Conservation (phyloP, 768 basidiomycete species). For the Lactifluus pinguis region DNA sequence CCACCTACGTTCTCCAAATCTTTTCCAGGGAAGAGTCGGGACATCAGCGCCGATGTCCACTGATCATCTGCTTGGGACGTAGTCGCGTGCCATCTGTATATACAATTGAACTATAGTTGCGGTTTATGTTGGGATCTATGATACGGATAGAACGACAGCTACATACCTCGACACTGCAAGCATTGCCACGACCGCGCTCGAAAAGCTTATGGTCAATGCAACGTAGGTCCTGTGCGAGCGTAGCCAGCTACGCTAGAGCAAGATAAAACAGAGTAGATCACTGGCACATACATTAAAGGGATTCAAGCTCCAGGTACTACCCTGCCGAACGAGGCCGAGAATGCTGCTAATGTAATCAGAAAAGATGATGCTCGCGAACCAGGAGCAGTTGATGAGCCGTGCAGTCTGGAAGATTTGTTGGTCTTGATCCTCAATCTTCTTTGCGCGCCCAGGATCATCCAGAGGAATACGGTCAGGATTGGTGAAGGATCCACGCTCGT, state of each 20-base stretch:
- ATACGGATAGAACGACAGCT: neutral
- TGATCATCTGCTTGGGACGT: conserved; percentile 62
- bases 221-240: conserved; percentile 49
- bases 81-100: conserved; percentile 84
- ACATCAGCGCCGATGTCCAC: conserved; percentile 50
- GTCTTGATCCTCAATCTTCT: conserved; percentile 28
- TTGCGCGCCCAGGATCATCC: conserved; percentile 21
- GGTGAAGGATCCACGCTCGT: conserved; percentile 57
- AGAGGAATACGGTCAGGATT: conserved; percentile 42
- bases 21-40: conserved; percentile 45
- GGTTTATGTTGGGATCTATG: neutral
- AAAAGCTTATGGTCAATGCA: conserved; percentile 49
- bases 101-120: conserved; percentile 61
- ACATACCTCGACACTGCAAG: conserved; percentile 68
- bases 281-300: conserved; percentile 65
- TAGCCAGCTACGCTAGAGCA: neutral
- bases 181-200: conserved; percentile 74
- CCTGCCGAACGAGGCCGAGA: conserved; percentile 66
- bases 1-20: conserved; percentile 31
- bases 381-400: conserved; percentile 66
- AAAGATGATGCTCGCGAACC: conserved; percentile 72
- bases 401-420: conserved; percentile 77
- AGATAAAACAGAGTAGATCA: neutral
- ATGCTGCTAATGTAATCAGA: conserved; percentile 79
- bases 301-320: conserved; percentile 67